Evolutionary conservation across 441 rosid genomes (phyloP).

Genomic region (Iberis amara): DNA sequence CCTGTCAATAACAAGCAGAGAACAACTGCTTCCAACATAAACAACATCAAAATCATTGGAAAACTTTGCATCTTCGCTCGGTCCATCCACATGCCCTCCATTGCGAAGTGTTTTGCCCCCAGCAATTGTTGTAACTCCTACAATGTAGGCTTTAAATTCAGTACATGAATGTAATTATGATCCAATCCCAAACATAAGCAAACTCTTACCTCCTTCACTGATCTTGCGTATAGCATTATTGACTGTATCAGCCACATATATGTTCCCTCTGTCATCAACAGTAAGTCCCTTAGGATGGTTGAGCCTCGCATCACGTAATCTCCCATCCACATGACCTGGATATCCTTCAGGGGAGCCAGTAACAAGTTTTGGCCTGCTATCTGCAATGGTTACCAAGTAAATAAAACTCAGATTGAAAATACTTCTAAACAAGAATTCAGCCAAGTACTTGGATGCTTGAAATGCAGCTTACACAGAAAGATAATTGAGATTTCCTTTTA

Average conservation of each 20-base stretch:
- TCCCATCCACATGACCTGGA: slow-evolving; percentile 82
- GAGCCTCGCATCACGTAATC: slow-evolving; percentile 69
- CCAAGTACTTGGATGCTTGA: background rate
- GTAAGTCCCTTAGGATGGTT: slow-evolving; percentile 82
- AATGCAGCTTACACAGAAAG: slow-evolving; percentile 9
- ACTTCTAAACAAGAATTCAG: slow-evolving; percentile 8
- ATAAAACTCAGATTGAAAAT: background rate
- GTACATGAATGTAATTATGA: background rate
- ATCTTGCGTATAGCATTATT: slow-evolving; percentile 92
- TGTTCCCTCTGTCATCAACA: slow-evolving; percentile 79
- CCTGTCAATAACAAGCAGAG: slow-evolving; percentile 72
- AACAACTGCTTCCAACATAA: slow-evolving; percentile 70
- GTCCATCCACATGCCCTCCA: slow-evolving; percentile 80
- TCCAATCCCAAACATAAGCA: background rate
- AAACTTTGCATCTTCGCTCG: slow-evolving; percentile 85
- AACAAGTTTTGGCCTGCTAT: slow-evolving; percentile 78
- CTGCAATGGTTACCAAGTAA: slow-evolving; percentile 37
- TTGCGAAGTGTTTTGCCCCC: slow-evolving; percentile 70
- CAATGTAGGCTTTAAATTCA: slow-evolving; percentile 12
- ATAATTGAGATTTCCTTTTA: background rate
- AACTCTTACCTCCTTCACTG: slow-evolving; percentile 60
- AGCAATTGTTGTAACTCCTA: slow-evolving; percentile 87
- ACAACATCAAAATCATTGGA: slow-evolving; percentile 77
- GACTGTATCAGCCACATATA: slow-evolving; percentile 80
- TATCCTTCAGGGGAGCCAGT: slow-evolving; percentile 87